Evolutionary conservation across 179 eudicot genomes (phyloP).

Genomic region (Gypsophila paniculata): DNA sequence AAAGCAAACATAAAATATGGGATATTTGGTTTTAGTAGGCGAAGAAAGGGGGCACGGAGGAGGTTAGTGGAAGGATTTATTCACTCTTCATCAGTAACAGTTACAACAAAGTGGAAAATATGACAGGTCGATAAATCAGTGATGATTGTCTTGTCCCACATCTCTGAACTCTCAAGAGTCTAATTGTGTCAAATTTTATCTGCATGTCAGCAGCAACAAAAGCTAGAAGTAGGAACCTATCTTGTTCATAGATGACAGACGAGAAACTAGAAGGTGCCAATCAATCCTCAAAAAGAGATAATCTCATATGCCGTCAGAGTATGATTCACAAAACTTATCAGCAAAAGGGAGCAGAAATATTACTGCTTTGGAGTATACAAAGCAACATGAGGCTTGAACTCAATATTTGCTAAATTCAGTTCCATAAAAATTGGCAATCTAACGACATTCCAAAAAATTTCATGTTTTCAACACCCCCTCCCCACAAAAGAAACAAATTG

Average conservation of each 20-base stretch:
- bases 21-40: background rate
- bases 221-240: background rate
- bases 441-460: too few relatives aligned
- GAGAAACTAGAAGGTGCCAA: background rate
- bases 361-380: too few relatives aligned
- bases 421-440: too few relatives aligned
- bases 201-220: background rate
- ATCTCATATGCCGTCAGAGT: too few relatives aligned
- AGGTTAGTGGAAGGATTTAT: background rate
- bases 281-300: too few relatives aligned
- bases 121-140: background rate
- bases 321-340: too few relatives aligned
- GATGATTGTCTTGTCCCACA: background rate
- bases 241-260: background rate
- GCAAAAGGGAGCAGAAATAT: too few relatives aligned
- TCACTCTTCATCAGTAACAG: background rate
- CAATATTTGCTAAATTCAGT: too few relatives aligned
- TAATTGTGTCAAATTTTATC: background rate
- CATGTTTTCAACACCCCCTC: background rate
- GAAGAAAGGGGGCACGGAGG: background rate
- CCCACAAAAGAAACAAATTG: background rate
- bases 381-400: too few relatives aligned
- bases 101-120: background rate
- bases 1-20: background rate
- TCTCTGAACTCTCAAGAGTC: background rate